Percentiles rank a stretch among this genome's conserved stretches.
Conservation (phyloP, 2,329 filamentous ascomycete species). For the Exophiala dermatitidis region DNA sequence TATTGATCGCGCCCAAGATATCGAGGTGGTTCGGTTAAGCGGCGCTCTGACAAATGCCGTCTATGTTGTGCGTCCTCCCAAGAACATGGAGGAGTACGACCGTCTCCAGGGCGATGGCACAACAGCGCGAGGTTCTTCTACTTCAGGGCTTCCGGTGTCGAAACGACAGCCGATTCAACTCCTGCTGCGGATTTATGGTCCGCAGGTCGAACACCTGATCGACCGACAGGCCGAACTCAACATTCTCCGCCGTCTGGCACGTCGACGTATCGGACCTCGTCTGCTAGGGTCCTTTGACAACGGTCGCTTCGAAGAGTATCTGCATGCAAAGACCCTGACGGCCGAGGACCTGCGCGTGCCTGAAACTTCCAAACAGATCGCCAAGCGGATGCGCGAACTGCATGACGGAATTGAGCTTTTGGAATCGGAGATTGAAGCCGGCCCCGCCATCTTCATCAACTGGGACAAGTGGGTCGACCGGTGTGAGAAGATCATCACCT, state of each 20-base stretch:
- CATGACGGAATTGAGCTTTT: constrained; percentile 89
- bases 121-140: neutral
- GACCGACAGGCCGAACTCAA: constrained; percentile 84
- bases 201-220: constrained; percentile 91
- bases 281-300: constrained; percentile 89
- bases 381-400: constrained; percentile 93
- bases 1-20: constrained; percentile 37
- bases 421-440: constrained; percentile 65
- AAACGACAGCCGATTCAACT: constrained; percentile 54
- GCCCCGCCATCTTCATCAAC: constrained; percentile 80
- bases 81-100: constrained; percentile 44
- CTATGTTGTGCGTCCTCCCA: constrained; percentile 82
- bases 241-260: constrained; percentile 75
- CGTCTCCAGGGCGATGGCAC: constrained; percentile 14
- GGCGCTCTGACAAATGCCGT: constrained; percentile 94
- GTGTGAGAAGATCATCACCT: constrained; percentile 47
- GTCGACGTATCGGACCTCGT: constrained; percentile 87
- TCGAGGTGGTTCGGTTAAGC: constrained; percentile 51
- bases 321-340: constrained; percentile 75
- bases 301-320: constrained; percentile 90
- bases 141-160: constrained; percentile 12
- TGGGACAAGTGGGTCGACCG: constrained; percentile 86
- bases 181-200: constrained; percentile 84
- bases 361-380: constrained; percentile 83
- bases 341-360: constrained; percentile 68